Evolutionary conservation across 2,329 filamentous ascomycete genomes (phyloP).

Genomic region (Cercospora zeae-maydis): DNA sequence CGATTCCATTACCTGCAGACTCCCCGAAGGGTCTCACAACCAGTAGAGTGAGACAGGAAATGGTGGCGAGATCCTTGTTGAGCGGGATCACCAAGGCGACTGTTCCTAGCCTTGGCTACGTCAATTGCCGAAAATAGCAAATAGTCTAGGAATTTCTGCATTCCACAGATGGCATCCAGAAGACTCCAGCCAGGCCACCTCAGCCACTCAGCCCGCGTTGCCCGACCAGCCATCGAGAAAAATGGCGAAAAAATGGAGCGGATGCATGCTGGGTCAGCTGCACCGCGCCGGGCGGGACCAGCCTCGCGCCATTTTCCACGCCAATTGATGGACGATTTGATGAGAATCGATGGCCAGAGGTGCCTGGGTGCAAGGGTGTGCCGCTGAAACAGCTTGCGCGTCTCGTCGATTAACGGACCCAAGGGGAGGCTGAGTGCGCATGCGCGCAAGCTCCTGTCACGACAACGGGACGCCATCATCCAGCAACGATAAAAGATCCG

Average conservation of each 20-base stretch:
- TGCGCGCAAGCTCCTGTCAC: constrained; percentile 4
- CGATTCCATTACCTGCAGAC: constrained; percentile 1
- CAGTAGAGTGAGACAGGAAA: neutral
- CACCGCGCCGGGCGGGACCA: neutral
- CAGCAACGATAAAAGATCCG: constrained; percentile 4
- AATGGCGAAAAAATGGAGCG: neutral
- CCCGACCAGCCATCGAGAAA: constrained; percentile 10
- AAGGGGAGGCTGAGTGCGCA: constrained; percentile 2
- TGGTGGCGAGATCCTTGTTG: constrained; percentile 10
- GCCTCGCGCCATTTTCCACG: neutral
- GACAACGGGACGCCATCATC: neutral
- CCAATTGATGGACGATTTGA: constrained; percentile 10
- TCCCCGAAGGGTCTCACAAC: neutral
- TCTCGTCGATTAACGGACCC: constrained; percentile 8
- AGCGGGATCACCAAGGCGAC: constrained; percentile 7
- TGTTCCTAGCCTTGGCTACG: constrained; percentile 6
- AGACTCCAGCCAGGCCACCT: neutral
- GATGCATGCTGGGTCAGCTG: neutral
- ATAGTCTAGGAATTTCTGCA: too few relatives aligned
- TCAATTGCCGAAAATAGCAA: constrained; percentile 10
- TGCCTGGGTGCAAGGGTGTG: constrained; percentile 10
- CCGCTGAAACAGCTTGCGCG: constrained; percentile 18
- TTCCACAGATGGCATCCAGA: too few relatives aligned
- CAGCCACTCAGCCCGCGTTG: constrained; percentile 8
- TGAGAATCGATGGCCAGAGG: constrained; percentile 7